Conservation (phyloP, 2,329 filamentous ascomycete genomes). For the Sclerotiophoma versabilis region DNA sequence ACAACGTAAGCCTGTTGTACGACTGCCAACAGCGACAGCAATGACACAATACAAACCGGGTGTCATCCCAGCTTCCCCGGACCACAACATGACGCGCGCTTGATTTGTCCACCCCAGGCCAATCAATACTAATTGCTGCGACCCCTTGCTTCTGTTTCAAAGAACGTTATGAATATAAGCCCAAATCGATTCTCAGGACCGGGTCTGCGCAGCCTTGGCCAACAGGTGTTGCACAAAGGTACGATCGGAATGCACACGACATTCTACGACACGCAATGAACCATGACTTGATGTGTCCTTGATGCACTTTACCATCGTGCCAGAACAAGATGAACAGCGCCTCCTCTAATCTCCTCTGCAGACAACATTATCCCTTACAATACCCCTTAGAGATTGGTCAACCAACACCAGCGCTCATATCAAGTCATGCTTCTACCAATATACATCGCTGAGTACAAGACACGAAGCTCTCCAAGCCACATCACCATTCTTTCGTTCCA, state of each 20-base stretch:
- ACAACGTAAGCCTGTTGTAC: constrained; percentile 1
- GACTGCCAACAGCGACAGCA: constrained; percentile 18
- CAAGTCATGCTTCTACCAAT: not conserved
- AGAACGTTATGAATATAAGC: constrained; percentile 2
- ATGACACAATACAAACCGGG: constrained; percentile 22
- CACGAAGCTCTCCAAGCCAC: not conserved
- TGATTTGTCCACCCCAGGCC: not conserved
- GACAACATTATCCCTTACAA: not conserved
- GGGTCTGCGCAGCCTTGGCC: constrained; percentile 11
- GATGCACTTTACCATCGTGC: not conserved
- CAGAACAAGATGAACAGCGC: not conserved
- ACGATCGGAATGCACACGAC: constrained; percentile 26
- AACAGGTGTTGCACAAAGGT: constrained; percentile 17
- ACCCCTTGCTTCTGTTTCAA: constrained; percentile 29
- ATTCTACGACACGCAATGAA: constrained; percentile 11
- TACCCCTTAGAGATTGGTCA: not conserved
- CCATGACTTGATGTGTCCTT: constrained; percentile 10
- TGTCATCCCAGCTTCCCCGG: constrained; percentile 30
- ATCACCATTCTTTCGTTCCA: not conserved
- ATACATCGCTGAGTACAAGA: not conserved
- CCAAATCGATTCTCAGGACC: constrained; percentile 7
- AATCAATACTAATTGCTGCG: not conserved
- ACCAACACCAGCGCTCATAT: too few relatives aligned
- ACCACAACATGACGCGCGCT: constrained; percentile 16
- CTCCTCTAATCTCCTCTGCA: not conserved